Base-by-base conservation (phyloP, 208 protist species). In the Crithidia fasciculata region DNA sequence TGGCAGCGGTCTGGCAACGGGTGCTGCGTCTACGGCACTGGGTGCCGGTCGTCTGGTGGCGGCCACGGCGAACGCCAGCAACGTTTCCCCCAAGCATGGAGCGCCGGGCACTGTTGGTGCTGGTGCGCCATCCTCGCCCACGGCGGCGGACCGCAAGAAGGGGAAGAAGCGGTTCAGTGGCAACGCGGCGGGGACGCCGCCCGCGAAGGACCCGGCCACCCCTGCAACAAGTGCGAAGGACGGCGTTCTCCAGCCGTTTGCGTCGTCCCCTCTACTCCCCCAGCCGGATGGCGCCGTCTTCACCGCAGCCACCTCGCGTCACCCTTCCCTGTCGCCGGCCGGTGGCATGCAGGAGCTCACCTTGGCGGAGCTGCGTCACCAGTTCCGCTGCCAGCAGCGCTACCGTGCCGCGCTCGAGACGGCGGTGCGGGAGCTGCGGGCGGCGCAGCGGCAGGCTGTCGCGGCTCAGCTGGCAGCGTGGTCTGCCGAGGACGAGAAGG, bases 341-440 rank as follows among this genome's bases (percentile, higher is more conserved):
- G 56, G 28, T 44, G 79, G 85, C 9, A 56, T 82, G 43, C 47
- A 54, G n/a, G 81, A 83, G 72, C 66, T 96, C 68, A 90, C 80
- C 6, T 70, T 96, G 3, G 77, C 67, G 57, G 84, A 93, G 74
- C 83, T 96, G 12, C 84, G 87, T 5, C 71, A 78, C n/a, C 87
- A 91, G 63, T 87, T 94, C 55, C 58, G 78, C 8, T 84, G 87
- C 53, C 88, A 93, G 44, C 81, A 90, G 79, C 78, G 74, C 50
- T 85, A 89, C 69, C 84, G 85, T 4, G 53, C 55, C 36, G 86
- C 76, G 45, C 72, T 95, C 19, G 77, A 87, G 67, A 58, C 80
- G 43, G 69, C 84, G 16, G 13, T 89, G 55, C 58, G 60, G 18
- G 73, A 81, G 28, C 41, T 89, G 60, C 66, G 59, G 45, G 36